These are phyloP conservation scores for Cucurbita maxima DNA, from an alignment of 306 rosid genomes.

Conservation along the genomic window DNA sequence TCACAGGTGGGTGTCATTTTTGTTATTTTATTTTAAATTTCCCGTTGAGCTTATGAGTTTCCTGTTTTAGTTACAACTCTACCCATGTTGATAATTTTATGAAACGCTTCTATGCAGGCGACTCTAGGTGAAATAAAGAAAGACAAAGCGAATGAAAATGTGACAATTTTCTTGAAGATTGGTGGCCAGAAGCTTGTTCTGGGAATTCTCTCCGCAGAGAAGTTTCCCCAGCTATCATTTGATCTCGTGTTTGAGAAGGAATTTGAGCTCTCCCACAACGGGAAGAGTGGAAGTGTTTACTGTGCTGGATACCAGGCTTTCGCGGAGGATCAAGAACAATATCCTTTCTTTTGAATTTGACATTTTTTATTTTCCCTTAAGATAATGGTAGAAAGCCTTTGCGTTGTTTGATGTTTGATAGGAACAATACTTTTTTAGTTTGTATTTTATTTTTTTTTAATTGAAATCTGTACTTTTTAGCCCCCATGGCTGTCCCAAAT, in stretches of 20 bases:
- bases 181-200: slow-evolving; percentile 51
- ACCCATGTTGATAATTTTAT: not conserved
- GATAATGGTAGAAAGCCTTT: not conserved
- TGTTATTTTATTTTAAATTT: no score
- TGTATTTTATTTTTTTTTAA: no score
- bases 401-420: not conserved
- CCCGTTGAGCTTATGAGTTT: not conserved
- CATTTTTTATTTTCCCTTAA: not conserved
- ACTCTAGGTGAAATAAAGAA: slow-evolving; percentile 62
- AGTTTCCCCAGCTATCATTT: slow-evolving; percentile 48
- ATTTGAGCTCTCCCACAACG: slow-evolving; percentile 75
- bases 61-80: not conserved
- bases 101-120: slow-evolving; percentile 26
- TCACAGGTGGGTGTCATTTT: slow-evolving; percentile 39
- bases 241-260: slow-evolving; percentile 73
- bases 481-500: no score
- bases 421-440: no score
- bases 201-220: slow-evolving; percentile 47
- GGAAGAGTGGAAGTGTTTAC: slow-evolving; percentile 45
- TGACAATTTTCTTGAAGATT: slow-evolving; percentile 28
- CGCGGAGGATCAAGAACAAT: slow-evolving; percentile 15
- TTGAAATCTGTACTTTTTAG: no score
- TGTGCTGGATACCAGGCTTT: slow-evolving; percentile 51
- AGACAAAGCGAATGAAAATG: slow-evolving; percentile 33
- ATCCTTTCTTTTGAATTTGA: slow-evolving; percentile 30